A percentile compares a stretch with the other conserved stretches of the same genome.
These are phyloP conservation scores for Ambrosia trifida DNA, from an alignment of 129 eudicot species.

Conservation along the genomic window DNA sequence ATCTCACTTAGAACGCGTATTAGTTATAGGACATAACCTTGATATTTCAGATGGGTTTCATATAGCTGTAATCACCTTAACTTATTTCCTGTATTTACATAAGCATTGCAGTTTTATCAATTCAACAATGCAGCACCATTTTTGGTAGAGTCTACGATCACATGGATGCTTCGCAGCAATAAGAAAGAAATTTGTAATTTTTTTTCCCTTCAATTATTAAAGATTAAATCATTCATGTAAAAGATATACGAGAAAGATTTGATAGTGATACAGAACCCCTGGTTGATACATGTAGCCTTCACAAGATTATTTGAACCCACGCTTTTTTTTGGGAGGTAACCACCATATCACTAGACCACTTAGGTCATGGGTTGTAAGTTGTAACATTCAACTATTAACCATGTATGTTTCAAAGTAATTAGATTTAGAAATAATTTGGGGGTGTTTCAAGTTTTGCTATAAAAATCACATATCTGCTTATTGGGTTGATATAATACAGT, in stretches of 20 bases:
- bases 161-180: conserved; percentile 2
- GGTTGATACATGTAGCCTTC: background rate
- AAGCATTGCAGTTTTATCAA: conserved; percentile 4
- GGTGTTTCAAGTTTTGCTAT: background rate
- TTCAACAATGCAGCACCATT: background rate
- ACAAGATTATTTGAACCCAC: background rate
- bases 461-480: background rate
- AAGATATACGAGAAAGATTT: background rate
- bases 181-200: background rate
- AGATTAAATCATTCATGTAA: conserved; percentile 21
- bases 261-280: conserved; percentile 2
- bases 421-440: background rate
- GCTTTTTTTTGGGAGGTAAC: background rate
- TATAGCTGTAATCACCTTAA: background rate
- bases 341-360: too few species aligned
- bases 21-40: background rate
- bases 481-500: background rate
- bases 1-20: background rate
- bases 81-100: background rate
- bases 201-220: conserved; percentile 1
- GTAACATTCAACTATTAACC: background rate
- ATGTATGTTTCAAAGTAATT: background rate
- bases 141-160: conserved; percentile 7
- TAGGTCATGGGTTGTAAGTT: too few species aligned
- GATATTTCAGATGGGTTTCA: background rate